Base-by-base conservation (phyloP, 352 stramenopile genomes). In the Phytophthora tubulina region DNA sequence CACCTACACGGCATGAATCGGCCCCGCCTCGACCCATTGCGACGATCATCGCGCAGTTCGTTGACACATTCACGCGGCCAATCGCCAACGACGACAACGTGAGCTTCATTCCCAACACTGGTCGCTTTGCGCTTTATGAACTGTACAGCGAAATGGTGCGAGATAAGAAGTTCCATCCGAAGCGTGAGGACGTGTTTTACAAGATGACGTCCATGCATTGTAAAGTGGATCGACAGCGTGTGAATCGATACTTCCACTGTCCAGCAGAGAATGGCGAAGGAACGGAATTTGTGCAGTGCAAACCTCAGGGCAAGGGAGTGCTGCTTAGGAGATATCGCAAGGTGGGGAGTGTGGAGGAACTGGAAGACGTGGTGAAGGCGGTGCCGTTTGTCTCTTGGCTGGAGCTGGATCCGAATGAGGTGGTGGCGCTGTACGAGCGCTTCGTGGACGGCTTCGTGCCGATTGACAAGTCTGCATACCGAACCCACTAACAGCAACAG, bases 61-160 rank as follows among this genome's bases (percentile, higher is more conserved):
- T 90, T 13, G 62, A 81, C 21, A 80, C 72, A 9, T 88, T 90
- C 65, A 90, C 82, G n/a, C 39, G 62, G 1, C 65, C 80, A 32
- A 88, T 90, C 55, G 62, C 64, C 30, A 86, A 85, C 62, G 79
- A 90, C 57, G 82, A 90, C 68, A 86, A 88, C 54, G 60, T 90
- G 41, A 85, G 67, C 54, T 90, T 90, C 49, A 90, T 90, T 54
- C 82, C 82, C 1, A 88, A 78, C 54, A 59, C 61, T 2, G 82
- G 82, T 6, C 63, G 67, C 17, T 90, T 80, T 48, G 75, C 80
- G 10, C 70, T 90, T 33, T 86, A 86, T 48, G 72, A 59, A 32
- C 68, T 90, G 2, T 90, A 85, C 54, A 73, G 72, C 49, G 48
- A 67, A 33, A 38, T 90, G 31, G 72, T 90, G 39, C 21, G 17